A percentile compares a stretch with the other conserved stretches of the same genome.
These are phyloP conservation scores for Camellia granthamiana DNA, from an alignment of 148 eudicot species.

Conservation along the genomic window DNA sequence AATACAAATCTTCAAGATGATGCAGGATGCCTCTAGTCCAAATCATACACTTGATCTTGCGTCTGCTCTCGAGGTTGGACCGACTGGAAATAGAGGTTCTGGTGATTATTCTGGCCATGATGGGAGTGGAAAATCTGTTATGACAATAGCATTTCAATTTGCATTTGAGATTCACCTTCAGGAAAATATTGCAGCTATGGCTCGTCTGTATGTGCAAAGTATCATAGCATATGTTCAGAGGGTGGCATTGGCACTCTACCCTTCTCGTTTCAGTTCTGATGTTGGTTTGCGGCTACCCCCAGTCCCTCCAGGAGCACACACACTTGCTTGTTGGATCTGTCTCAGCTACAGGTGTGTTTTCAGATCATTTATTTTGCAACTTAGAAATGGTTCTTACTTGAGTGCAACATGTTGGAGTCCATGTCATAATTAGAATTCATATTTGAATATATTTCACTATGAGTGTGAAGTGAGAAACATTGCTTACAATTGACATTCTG, in stretches of 20 bases:
- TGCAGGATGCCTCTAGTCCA: conserved; percentile 74
- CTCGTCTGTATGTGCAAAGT: conserved; percentile 70
- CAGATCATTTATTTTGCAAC: no score
- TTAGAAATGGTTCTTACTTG: no score
- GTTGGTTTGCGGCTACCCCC: conserved; percentile 39
- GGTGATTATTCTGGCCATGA: conserved; percentile 31
- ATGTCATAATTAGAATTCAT: no score
- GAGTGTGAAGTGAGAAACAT: no score
- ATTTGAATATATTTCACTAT: no score
- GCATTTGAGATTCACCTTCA: conserved; percentile 76
- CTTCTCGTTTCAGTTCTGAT: conserved; percentile 47
- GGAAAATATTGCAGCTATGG: conserved; percentile 70
- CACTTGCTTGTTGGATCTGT: conserved; percentile 76
- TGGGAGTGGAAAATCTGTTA: conserved; percentile 60
- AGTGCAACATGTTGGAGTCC: no score
- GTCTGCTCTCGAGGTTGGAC: conserved; percentile 63
- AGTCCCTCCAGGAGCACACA: conserved; percentile 67
- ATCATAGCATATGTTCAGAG: conserved; percentile 73
- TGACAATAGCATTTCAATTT: conserved; percentile 87
- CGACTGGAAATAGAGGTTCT: conserved; percentile 15
- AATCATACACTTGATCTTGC: conserved; percentile 89
- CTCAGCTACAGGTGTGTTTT: conserved; percentile 27
- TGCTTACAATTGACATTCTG: no score
- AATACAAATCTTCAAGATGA: background rate
- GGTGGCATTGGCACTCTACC: conserved; percentile 71